A percentile compares a stretch with the other conserved stretches of the same genome.
These are phyloP conservation scores for Omphalotus guepiniiformis DNA, from an alignment of 768 basidiomycete species.

Conservation along the genomic window DNA sequence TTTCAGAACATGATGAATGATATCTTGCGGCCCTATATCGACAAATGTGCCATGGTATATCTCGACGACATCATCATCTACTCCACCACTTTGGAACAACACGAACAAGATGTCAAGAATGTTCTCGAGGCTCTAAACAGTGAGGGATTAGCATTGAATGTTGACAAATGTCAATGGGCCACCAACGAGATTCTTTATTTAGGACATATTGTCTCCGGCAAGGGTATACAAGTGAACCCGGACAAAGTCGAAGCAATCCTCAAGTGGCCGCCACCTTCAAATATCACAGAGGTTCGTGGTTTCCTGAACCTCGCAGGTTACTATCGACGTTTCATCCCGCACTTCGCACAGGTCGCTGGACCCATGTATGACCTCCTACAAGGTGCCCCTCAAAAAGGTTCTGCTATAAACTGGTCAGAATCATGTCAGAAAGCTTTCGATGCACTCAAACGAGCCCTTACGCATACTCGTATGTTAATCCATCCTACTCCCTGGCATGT, in stretches of 20 bases:
- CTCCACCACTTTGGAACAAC: constrained; percentile 21
- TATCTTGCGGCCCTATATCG: constrained; percentile 23
- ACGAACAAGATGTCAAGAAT: constrained; percentile 10
- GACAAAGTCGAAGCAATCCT: not conserved
- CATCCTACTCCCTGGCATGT: constrained; percentile 7
- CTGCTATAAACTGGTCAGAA: not conserved
- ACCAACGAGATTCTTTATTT: constrained; percentile 13
- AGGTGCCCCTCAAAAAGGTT: constrained; percentile 2
- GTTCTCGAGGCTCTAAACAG: constrained; percentile 15
- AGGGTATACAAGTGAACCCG: constrained; percentile 1
- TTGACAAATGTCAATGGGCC: constrained; percentile 25
- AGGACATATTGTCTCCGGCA: constrained; percentile 9
- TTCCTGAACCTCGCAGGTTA: not conserved
- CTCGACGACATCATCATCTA: constrained; percentile 32
- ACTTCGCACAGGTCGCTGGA: not conserved
- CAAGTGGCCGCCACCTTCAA: not conserved
- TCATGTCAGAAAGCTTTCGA: not conserved
- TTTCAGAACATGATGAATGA: constrained; percentile 28
- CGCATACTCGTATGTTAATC: not conserved
- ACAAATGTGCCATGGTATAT: constrained; percentile 27
- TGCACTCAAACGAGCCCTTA: not conserved
- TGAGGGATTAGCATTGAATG: constrained; percentile 18
- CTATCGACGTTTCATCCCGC: not conserved
- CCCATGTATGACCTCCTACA: not conserved
- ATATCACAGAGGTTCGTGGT: not conserved